phyloP scores from a whole-genome alignment of 2,329 filamentous ascomycete species.

The Fusarium floridanum region DNA sequence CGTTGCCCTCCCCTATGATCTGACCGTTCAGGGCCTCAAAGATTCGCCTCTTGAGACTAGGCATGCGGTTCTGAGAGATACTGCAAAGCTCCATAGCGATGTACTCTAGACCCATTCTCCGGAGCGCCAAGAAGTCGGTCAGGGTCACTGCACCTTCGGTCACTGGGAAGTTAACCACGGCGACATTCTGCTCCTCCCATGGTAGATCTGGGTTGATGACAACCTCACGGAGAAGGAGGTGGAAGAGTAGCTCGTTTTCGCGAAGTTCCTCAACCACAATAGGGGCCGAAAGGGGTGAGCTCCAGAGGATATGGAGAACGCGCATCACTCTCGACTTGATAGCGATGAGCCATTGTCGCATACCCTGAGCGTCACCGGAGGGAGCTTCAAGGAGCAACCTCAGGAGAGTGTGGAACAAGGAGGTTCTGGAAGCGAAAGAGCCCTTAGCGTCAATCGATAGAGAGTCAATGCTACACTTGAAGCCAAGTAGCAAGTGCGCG shows the following conservation, averaged over 20 bases:
- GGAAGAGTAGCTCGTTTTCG: constrained; percentile 82
- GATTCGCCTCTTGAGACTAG: constrained; percentile 76
- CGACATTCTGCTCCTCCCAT: constrained; percentile 79
- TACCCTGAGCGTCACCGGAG: constrained; percentile 69
- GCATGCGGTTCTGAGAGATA: constrained; percentile 77
- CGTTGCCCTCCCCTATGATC: constrained; percentile 74
- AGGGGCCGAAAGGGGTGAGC: constrained; percentile 80
- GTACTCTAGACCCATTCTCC: constrained; percentile 86
- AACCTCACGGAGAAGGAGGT: constrained; percentile 78
- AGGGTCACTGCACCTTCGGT: constrained; percentile 76
- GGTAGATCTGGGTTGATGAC: constrained; percentile 76
- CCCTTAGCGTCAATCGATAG: constrained; percentile 77
- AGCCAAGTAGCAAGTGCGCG: constrained; percentile 91
- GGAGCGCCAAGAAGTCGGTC: constrained; percentile 81
- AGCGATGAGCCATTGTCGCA: constrained; percentile 76
- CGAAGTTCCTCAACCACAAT: constrained; percentile 85
- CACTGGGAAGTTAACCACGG: constrained; percentile 75
- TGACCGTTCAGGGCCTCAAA: constrained; percentile 84
- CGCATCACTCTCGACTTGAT: constrained; percentile 78
- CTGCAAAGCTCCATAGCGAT: constrained; percentile 86
- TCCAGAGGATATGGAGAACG: constrained; percentile 86
- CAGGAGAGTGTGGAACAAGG: constrained; percentile 87
- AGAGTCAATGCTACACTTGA: constrained; percentile 79
- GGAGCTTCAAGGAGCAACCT: constrained; percentile 78
- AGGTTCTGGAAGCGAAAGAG: constrained; percentile 77